Evolutionary conservation across 1,284 basidiomycete species (phyloP), one percentile per base, ranked within the genome.

Genomic region (Cerioporus squamosus): DNA sequence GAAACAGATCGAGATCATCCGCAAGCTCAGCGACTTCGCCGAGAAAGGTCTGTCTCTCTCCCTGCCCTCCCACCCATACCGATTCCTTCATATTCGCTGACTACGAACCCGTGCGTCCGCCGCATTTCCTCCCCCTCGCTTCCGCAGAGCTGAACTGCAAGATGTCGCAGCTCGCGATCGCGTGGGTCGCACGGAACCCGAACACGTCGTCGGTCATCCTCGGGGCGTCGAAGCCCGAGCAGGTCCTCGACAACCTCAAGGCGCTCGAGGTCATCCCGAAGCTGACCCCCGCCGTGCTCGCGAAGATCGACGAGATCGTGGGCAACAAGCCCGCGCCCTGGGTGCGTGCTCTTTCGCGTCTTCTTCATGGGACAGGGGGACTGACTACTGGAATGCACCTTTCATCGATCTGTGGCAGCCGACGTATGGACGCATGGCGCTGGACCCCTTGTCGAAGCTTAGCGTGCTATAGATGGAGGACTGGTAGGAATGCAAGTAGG

Each of bases 241-340:
- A 89, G 72, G 74, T 91, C 60, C 63, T 79, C 38, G 86, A 91
- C 65, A 91, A 91, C 75, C 76, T 91, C 61, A 85, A 86, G 70
- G 87, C 88, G 23, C 76, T 94, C 55, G 84, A 90, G 44, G 79
- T 91, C 47, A 72, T 91, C 53, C 85, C 86, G 44, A 90, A 88
- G 75, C 72, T 93, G 51, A 88, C 85, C 1, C 79, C 83, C 15
- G 85, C 84, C 59, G 74, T 91, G 29, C 70, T 88, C 69, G 77
- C 78, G 56, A 82, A 84, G 75, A 87, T 92, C 59, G 88, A 91
- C 65, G 74, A 76, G 44, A 87, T 92, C 51, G 71, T 91, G 56
- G 79, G 75, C 3, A 83, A 80, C 64, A 79, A 76, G 65, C 83
- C 83, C 20, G 68, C 62, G 23, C 61, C 69, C 20, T 57, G 62